Percentiles rank a stretch among this genome's conserved stretches.
phyloP scores from a whole-genome alignment of 768 basidiomycete genomes.

The Termitomyces sp. region DNA sequence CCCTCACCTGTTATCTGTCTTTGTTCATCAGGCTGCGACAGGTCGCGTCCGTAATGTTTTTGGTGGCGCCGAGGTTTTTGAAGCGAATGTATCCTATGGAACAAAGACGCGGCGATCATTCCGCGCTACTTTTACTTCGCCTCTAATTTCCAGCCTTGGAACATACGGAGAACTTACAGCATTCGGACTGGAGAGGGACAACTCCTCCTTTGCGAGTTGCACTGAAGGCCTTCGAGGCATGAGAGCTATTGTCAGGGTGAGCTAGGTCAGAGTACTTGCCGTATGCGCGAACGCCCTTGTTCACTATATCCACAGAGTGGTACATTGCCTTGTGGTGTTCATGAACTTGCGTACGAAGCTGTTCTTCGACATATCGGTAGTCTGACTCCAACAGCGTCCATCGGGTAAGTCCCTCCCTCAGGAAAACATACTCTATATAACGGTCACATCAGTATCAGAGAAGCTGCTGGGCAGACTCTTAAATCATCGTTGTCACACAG shows the following conservation, averaged over 20 bases:
- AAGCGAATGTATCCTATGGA: slow-evolving; percentile 77
- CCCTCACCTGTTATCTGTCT: background rate
- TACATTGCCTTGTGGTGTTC: slow-evolving; percentile 35
- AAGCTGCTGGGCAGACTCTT: slow-evolving; percentile 70
- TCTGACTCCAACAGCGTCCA: slow-evolving; percentile 69
- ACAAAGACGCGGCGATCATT: slow-evolving; percentile 85
- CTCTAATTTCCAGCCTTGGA: slow-evolving; percentile 53
- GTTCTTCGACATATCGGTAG: slow-evolving; percentile 70
- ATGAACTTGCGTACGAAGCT: slow-evolving; percentile 84
- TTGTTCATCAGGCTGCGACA: slow-evolving; percentile 51
- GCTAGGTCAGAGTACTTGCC: slow-evolving; percentile 42
- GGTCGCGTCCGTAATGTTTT: slow-evolving; percentile 83
- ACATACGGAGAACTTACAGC: slow-evolving; percentile 66
- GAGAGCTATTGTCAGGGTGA: slow-evolving; percentile 69
- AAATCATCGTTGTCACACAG: slow-evolving; percentile 85
- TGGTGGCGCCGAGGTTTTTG: slow-evolving; percentile 85
- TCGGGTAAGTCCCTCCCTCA: slow-evolving; percentile 49
- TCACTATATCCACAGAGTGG: slow-evolving; percentile 28
- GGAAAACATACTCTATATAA: background rate
- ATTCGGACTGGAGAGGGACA: slow-evolving; percentile 76
- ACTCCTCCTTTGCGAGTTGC: slow-evolving; percentile 70
- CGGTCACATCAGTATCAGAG: slow-evolving; percentile 56
- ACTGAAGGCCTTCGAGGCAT: slow-evolving; percentile 59
- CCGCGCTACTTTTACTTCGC: slow-evolving; percentile 59
- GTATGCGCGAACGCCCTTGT: slow-evolving; percentile 14